phyloP scores from a whole-genome alignment of 2,329 filamentous ascomycete genomes.

The Sclerotinia trifoliorum region DNA sequence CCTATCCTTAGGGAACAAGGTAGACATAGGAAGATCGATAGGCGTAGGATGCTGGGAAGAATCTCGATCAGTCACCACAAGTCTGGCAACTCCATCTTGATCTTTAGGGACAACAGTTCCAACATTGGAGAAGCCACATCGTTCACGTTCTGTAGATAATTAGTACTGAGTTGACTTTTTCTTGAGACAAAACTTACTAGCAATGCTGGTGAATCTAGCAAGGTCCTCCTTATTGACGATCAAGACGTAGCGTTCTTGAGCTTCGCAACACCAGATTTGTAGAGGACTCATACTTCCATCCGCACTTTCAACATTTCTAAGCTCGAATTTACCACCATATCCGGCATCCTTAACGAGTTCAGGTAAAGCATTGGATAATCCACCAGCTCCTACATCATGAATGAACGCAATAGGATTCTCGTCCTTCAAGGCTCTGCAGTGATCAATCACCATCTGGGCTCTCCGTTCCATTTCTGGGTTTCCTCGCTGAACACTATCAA shows the following conservation, averaged over 20 bases:
- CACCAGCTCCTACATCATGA: constrained; percentile 94
- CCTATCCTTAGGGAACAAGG: constrained; percentile 84
- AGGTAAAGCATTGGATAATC: constrained; percentile 76
- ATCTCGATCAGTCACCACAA: constrained; percentile 80
- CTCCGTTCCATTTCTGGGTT: constrained; percentile 95
- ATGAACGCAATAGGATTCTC: constrained; percentile 94
- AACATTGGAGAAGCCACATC: constrained; percentile 90
- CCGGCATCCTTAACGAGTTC: constrained; percentile 91
- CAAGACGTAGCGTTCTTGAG: constrained; percentile 93
- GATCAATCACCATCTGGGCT: constrained; percentile 97
- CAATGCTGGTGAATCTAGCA: constrained; percentile 70
- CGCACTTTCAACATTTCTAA: constrained; percentile 89
- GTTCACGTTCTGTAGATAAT: constrained; percentile 62
- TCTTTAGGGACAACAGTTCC: constrained; percentile 68
- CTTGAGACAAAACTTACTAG: constrained; percentile 44
- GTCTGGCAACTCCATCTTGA: constrained; percentile 62
- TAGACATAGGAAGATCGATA: constrained; percentile 86
- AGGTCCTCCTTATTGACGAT: constrained; percentile 79
- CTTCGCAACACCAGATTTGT: constrained; percentile 97
- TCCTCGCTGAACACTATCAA: constrained; percentile 93
- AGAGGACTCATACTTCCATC: constrained; percentile 92
- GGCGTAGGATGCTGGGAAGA: constrained; percentile 71
- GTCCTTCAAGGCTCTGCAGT: constrained; percentile 79
- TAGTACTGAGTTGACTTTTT: constrained; percentile 13
- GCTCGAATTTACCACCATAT: constrained; percentile 85